A percentile compares a stretch with the other conserved stretches of the same genome.
phyloP scores from a whole-genome alignment of 257 asterid genomes.

The Dorcoceras hygrometricum region DNA sequence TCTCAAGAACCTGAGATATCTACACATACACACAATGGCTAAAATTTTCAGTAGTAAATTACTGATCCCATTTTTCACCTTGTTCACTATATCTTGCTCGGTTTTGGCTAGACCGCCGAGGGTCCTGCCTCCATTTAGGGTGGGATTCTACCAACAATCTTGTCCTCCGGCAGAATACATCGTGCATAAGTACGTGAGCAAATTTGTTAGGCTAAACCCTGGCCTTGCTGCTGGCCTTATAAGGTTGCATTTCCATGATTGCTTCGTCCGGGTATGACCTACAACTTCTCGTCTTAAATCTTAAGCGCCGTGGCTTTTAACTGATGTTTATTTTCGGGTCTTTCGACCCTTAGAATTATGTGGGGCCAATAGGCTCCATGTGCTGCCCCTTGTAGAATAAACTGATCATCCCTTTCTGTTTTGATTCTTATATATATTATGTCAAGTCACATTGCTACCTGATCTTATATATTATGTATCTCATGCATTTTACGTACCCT shows the following conservation, averaged over 20 bases:
- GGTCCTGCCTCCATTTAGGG: constrained; percentile 24
- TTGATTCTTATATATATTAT: too few relatives aligned
- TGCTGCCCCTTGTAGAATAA: too few relatives aligned
- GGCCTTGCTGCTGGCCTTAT: constrained; percentile 70
- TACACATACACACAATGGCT: neutral
- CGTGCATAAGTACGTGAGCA: constrained; percentile 40
- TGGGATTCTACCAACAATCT: constrained; percentile 39
- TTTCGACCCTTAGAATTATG: too few relatives aligned
- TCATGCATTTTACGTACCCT: neutral
- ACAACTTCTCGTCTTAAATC: too few relatives aligned
- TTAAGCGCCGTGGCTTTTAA: too few relatives aligned
- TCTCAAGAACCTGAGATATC: neutral
- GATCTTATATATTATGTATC: neutral
- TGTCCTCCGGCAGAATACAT: constrained; percentile 57
- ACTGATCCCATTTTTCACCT: constrained; percentile 2
- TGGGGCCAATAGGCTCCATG: too few relatives aligned
- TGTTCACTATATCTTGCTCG: constrained; percentile 19
- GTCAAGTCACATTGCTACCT: too few relatives aligned
- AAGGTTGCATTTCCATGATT: constrained; percentile 69
- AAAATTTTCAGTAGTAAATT: constrained; percentile 1
- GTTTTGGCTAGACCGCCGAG: neutral
- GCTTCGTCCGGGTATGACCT: constrained; percentile 58
- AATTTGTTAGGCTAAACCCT: constrained; percentile 37
- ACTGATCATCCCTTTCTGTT: too few relatives aligned
- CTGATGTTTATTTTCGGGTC: too few relatives aligned